These are phyloP conservation scores for Picochlorum sp. DNA, from an alignment of 139 green algal species.

Conservation along the genomic window DNA sequence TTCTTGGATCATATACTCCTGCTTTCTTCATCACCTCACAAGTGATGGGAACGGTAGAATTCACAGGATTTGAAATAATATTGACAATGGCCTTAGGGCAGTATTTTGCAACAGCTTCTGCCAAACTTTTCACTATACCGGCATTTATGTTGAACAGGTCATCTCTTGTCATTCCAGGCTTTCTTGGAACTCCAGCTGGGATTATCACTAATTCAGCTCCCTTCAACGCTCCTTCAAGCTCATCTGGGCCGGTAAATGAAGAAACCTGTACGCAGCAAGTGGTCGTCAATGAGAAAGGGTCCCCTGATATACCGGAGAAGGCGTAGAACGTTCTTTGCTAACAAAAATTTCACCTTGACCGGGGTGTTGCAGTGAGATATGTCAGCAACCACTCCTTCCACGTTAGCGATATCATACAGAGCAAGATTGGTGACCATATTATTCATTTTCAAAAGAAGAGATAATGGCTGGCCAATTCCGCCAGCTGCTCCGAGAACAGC, in stretches of 20 bases:
- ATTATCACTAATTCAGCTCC: slow-evolving; percentile 92
- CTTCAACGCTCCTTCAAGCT: slow-evolving; percentile 68
- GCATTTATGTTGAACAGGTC: slow-evolving; percentile 99
- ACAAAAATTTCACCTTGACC: slow-evolving; percentile 32
- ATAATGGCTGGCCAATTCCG: slow-evolving; percentile 94
- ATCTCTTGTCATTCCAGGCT: slow-evolving; percentile 98
- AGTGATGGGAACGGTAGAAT: slow-evolving; percentile 94
- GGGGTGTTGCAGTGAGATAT: slow-evolving; percentile 88
- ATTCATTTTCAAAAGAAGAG: slow-evolving; percentile 85
- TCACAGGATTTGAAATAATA: slow-evolving; percentile 96
- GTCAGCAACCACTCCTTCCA: slow-evolving; percentile 80
- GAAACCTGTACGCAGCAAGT: slow-evolving; percentile 27
- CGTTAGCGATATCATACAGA: slow-evolving; percentile 90
- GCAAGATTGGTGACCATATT: slow-evolving; percentile 46
- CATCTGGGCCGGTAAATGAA: slow-evolving; percentile 60
- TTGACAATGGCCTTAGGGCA: slow-evolving; percentile 57
- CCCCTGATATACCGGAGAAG: not conserved
- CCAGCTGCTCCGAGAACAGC: slow-evolving; percentile 89
- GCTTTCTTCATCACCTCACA: slow-evolving; percentile 83
- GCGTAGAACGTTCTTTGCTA: not conserved
- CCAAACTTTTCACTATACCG: slow-evolving; percentile 85
- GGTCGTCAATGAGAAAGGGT: not conserved
- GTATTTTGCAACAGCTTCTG: slow-evolving; percentile 57
- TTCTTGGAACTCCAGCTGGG: slow-evolving; percentile 86
- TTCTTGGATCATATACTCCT: slow-evolving; percentile 57